A percentile compares a stretch with the other conserved stretches of the same genome.
These are phyloP conservation scores for Glycine latifolia DNA, from an alignment of 306 rosid genomes.

Conservation along the genomic window DNA sequence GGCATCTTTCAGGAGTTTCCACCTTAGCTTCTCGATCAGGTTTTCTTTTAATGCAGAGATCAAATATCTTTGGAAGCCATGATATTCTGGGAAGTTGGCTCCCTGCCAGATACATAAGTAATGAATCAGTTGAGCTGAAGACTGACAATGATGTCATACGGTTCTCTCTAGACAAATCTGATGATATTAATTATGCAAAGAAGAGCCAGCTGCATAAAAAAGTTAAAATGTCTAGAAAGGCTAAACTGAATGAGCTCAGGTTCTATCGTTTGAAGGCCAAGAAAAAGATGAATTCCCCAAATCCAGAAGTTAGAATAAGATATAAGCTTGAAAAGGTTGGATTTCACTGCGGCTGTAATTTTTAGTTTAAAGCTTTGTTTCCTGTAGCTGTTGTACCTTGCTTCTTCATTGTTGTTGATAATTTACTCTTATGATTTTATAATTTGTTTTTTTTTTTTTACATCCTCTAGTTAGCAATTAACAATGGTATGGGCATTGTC, in stretches of 20 bases:
- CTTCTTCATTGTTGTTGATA: constrained; percentile 26
- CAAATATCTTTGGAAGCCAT: constrained; percentile 30
- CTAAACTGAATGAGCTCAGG: constrained; percentile 79
- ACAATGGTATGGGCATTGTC: background rate
- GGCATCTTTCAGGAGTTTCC: too few relatives aligned
- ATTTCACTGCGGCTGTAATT: background rate
- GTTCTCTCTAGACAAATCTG: constrained; percentile 61
- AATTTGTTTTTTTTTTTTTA: constrained; percentile 21
- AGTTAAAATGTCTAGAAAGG: constrained; percentile 70
- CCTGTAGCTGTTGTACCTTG: background rate
- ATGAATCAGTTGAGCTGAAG: constrained; percentile 64
- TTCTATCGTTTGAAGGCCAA: constrained; percentile 85
- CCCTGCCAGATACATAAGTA: constrained; percentile 59
- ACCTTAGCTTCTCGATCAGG: too few relatives aligned
- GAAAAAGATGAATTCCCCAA: constrained; percentile 87
- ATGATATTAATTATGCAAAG: constrained; percentile 36
- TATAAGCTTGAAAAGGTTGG: constrained; percentile 87
- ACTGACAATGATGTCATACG: constrained; percentile 59
- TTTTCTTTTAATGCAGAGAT: constrained; percentile 27
- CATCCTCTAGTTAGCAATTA: background rate
- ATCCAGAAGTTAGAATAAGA: constrained; percentile 88
- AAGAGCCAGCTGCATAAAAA: constrained; percentile 47
- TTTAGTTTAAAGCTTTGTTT: constrained; percentile 32
- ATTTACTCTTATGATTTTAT: constrained; percentile 18
- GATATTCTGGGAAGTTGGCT: constrained; percentile 49